Evolutionary conservation across 345 rosid species (phyloP).

Genomic region (Tarenaya hassleriana): DNA sequence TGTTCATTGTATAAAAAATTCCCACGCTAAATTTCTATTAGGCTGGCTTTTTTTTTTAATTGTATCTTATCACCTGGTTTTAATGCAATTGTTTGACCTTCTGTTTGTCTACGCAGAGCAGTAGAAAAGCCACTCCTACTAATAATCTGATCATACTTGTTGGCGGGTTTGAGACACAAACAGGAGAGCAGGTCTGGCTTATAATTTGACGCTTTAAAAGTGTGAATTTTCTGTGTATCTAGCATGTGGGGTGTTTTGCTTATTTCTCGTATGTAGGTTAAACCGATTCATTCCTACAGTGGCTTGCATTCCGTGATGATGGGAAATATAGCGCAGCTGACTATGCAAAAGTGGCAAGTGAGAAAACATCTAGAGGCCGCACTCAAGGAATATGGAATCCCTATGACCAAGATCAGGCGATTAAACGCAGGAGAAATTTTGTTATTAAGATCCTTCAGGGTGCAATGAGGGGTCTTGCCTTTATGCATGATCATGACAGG

Average conservation of each 20-base stretch:
- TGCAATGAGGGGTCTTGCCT: conserved; percentile 73
- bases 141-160: conserved; percentile 66
- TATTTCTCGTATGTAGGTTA: conserved; percentile 20
- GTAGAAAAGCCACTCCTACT: conserved; percentile 44
- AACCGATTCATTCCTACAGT: conserved; percentile 41
- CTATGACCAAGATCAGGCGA: conserved; percentile 44
- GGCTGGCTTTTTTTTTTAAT: conserved; percentile 11
- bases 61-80: conserved; percentile 5
- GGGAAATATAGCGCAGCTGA: conserved; percentile 88
- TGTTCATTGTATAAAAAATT: conserved; percentile 20
- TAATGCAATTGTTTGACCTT: conserved; percentile 9
- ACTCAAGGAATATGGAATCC: conserved; percentile 53
- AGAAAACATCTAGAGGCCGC: conserved; percentile 43
- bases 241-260: conserved; percentile 12
- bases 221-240: not conserved
- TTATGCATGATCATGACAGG: conserved; percentile 77
- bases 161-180: conserved; percentile 88
- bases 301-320: conserved; percentile 85
- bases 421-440: conserved; percentile 51
- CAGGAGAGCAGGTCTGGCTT: conserved; percentile 77
- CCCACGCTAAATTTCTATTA: not conserved
- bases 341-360: conserved; percentile 58
- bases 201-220: conserved; percentile 14
- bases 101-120: conserved; percentile 47
- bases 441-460: conserved; percentile 62